Evolutionary conservation across 352 stramenopile species (phyloP).

Genomic region (Blastocystis sp.): DNA sequence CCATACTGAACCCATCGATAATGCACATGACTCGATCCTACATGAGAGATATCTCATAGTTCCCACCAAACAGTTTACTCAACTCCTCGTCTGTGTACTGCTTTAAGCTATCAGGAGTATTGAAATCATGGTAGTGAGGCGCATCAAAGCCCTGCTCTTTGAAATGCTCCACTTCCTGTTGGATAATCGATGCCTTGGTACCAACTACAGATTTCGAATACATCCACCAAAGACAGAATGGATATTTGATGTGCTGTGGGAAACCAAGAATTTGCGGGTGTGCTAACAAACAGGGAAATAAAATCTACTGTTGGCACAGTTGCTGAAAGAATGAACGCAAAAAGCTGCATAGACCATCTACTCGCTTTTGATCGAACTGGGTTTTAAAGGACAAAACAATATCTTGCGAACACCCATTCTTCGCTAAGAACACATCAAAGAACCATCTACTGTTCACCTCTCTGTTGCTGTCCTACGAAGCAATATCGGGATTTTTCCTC

Average conservation of each 20-base stretch:
- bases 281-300: not conserved
- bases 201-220: not conserved
- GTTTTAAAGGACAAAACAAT: not conserved
- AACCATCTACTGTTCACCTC: slow-evolving; percentile 9
- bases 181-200: not conserved
- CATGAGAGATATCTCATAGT: too few relatives aligned
- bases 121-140: not conserved
- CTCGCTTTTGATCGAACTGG: not conserved
- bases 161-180: not conserved
- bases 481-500: not conserved
- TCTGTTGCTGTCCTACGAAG: not conserved
- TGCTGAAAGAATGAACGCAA: slow-evolving; percentile 7
- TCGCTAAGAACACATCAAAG: slow-evolving; percentile 38
- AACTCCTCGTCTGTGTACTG: slow-evolving; percentile 21
- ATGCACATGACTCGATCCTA: slow-evolving; percentile 18
- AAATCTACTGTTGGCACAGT: not conserved
- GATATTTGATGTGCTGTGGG: not conserved
- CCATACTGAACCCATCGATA: slow-evolving; percentile 49
- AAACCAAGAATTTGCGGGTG: not conserved
- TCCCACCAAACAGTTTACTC: not conserved
- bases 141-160: not conserved
- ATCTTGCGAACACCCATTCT: not conserved
- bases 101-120: not conserved
- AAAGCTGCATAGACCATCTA: not conserved
- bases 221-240: not conserved